Base-by-base conservation (phyloP, 129 eudicot species). In the Flaveria robusta region DNA sequence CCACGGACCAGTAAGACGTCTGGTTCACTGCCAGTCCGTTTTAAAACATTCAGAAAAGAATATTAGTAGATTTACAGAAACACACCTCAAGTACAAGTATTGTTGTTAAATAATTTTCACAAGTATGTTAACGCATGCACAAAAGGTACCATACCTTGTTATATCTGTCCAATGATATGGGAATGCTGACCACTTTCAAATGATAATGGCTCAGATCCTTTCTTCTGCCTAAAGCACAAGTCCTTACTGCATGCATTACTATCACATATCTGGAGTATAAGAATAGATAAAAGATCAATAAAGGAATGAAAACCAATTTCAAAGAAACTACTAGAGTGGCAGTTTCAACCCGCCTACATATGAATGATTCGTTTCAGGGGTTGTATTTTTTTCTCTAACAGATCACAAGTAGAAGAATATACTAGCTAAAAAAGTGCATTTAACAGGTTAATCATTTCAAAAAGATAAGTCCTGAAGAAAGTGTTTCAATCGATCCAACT, bases 201-300 rank as follows among this genome's bases (percentile, higher is more conserved):
- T 75, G 87, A 68, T 85, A 91, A 82, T 56, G 47, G 50, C 47
- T 88, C 97, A 26, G 96, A 87, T 54, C 97, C 99, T 76, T 89
- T 95, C n/a, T n/a, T n/a, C 82, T 95, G 99, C 85, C 89, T 89
- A 75, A 86, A 95, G 71, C 88, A 85, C 82, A 95, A 81, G 68
- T 80, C 85, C 79, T 88, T 89, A 80, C 92, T 76, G 90, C 97
- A 87, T 56, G 99, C 94, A 82, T 95, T 95, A 75, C 96, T 87
- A 95, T 89, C 63, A 95, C 97, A 79, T 83, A 91, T 87, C 99
- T 91, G 91, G 78, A 80, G 65, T 54, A 70, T 69, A 80, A 49
- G 29, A 16, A 20, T 2, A 70, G 27, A 55, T 20, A 29, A 31
- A 66, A 22, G 12, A 76, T 54, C 26, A 62, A 58, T 42, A 50